Conservation (phyloP, 495 filamentous ascomycete genomes). For the Cenococcum geophilum region DNA sequence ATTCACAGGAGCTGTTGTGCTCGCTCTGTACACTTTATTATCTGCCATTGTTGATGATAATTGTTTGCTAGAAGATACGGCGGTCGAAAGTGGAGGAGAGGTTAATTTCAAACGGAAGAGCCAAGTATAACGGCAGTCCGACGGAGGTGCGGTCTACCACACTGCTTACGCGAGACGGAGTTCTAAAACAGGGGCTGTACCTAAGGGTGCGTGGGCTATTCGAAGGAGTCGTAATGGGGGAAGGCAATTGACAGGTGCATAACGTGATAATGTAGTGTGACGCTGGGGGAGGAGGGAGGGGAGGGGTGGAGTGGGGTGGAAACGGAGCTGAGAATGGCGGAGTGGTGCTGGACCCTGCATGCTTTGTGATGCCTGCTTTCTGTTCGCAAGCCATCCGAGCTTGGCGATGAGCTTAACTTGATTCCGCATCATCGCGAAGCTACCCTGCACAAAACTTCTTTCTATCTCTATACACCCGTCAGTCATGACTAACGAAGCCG, state of each 20-base stretch:
- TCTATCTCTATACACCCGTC: background rate
- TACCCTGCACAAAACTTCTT: slow-evolving; percentile 4
- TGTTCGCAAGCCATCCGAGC: background rate
- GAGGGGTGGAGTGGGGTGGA: background rate
- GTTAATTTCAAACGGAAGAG: background rate
- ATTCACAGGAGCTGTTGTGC: slow-evolving; percentile 95
- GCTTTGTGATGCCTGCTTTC: background rate
- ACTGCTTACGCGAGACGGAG: background rate
- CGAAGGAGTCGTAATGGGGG: no score
- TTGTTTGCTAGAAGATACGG: background rate
- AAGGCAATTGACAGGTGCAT: no score
- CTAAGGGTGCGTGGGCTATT: no score
- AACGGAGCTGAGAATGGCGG: no score
- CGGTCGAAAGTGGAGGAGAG: slow-evolving; percentile 20
- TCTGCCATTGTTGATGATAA: slow-evolving; percentile 41
- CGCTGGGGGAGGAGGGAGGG: no score
- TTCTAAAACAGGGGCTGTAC: background rate
- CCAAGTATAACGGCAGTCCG: background rate
- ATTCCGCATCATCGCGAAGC: background rate
- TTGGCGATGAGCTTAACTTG: slow-evolving; percentile 1
- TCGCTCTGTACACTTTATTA: slow-evolving; percentile 69
- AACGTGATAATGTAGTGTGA: no score
- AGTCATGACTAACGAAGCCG: slow-evolving; percentile 33
- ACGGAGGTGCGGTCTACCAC: background rate
- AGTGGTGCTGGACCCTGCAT: background rate